Base-by-base conservation (phyloP, 2,329 filamentous ascomycete species). In the Cephalotrichum gorgonifer region DNA sequence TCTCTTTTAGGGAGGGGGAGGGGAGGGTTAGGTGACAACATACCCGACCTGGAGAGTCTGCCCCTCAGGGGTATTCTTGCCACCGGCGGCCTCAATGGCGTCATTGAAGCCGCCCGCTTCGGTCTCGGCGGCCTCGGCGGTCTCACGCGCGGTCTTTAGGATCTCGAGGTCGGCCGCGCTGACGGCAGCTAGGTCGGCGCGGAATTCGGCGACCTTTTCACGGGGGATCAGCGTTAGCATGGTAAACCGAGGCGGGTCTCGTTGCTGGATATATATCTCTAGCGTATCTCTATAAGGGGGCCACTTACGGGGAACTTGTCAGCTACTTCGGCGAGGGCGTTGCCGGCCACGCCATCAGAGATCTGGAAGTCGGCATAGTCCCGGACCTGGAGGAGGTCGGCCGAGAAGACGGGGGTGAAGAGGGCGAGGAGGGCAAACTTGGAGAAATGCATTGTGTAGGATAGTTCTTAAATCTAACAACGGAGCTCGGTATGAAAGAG, bases 51-150 rank as follows among this genome's bases (percentile, higher is more conserved):
- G 64, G 15, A 79, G 65, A 11, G 73, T 71, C 35, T 64, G 70
- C 0, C 65, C 69, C 2, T 65, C 62, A 12, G 64, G 58, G 20
- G 62, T 64, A 26, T 61, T 64, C 23, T 60, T 43, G 38, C 53
- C 53, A n/a, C 41, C 66, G 8, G 74, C 74, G 3, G 67, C 69
- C 12, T 62, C 66, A 51, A 76, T 73, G 35, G 74, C 70, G 15
- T 73, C 67, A 62, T 80, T 77, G 65, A 78, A 80, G 31, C 68
- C 70, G 14, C 53, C 53, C 0, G 64, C 65, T 8, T 68, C 63
- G 1, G 62, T 68, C 62, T 80, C 77, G n/a, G 76, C 76, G 23
- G 64, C 58, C 58, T 80, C 76, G 49, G 75, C 75, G 0, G 71
- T 70, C 54, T 67, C 53, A 39, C 68, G 64, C 17, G 75, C 76